phyloP scores from a whole-genome alignment of 1,139 yeast genomes.

The Yarrowia galli region DNA sequence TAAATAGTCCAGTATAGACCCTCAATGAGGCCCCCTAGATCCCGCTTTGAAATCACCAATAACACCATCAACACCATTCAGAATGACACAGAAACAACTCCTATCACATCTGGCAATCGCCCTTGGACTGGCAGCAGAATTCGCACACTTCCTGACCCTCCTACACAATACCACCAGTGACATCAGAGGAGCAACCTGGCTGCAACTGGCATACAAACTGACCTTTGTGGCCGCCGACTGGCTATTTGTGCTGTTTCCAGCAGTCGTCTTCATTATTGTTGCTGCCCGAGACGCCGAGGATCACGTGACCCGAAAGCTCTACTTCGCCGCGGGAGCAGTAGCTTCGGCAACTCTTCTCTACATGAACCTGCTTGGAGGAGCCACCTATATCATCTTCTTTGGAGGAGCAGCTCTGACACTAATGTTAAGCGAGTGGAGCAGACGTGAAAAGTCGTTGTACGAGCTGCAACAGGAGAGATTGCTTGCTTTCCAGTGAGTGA shows the following conservation, averaged over 20 bases:
- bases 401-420: conserved; percentile 10
- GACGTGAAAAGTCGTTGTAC: conserved; percentile 2
- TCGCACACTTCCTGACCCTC: conserved; percentile 11
- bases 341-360: conserved; percentile 12
- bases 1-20: not conserved
- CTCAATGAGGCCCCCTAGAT: no score
- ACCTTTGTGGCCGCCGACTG: conserved; percentile 28
- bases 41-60: not conserved
- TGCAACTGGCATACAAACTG: conserved; percentile 9
- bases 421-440: conserved; percentile 11
- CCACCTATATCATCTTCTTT: conserved; percentile 6
- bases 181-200: conserved; percentile 15
- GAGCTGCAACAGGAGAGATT: conserved; percentile 3
- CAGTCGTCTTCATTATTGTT: not conserved
- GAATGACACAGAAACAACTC: not conserved
- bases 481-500: not conserved
- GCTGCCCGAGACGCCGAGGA: conserved; percentile 10
- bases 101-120: conserved; percentile 15
- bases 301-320: conserved; percentile 7
- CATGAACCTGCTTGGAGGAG: conserved; percentile 15
- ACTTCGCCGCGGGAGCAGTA: conserved; percentile 10
- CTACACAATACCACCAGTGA: conserved; percentile 10
- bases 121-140: conserved; percentile 4
- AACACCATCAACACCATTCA: not conserved
- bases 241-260: conserved; percentile 13